Conservation (phyloP, 768 basidiomycete genomes). For the Cantharellus cinnabarinus region DNA sequence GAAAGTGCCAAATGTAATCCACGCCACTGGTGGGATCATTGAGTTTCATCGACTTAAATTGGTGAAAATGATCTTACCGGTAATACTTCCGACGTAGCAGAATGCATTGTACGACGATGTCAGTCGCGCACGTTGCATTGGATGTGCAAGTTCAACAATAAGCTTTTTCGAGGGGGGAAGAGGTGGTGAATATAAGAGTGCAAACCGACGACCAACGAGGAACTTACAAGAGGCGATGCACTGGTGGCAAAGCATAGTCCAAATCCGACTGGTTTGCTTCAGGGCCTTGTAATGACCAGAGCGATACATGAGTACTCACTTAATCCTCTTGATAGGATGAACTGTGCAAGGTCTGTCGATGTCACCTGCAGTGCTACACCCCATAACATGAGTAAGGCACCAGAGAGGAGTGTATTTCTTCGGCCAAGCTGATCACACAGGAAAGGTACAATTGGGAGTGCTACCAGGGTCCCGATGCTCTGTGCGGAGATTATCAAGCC, state of each 20-base stretch:
- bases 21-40: constrained; percentile 11
- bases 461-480: constrained; percentile 17
- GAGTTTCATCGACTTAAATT: background rate
- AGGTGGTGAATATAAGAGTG: constrained; percentile 16
- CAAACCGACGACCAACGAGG: constrained; percentile 16
- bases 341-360: constrained; percentile 26
- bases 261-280: constrained; percentile 29
- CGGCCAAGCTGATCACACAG: constrained; percentile 44
- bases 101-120: constrained; percentile 30
- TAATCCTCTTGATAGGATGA: constrained; percentile 36
- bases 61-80: constrained; percentile 9
- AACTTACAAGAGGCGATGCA: constrained; percentile 15
- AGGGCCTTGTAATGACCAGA: background rate
- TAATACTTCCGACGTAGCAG: constrained; percentile 57
- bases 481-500: constrained; percentile 3
- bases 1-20: constrained; percentile 28
- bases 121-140: constrained; percentile 27
- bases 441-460: constrained; percentile 40
- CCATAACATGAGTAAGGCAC: constrained; percentile 40
- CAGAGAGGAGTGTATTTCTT: constrained; percentile 35
- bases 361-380: constrained; percentile 38
- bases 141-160: constrained; percentile 47
- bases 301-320: constrained; percentile 8
- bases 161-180: background rate
- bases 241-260: constrained; percentile 42